Evolutionary conservation across 306 rosid species (phyloP).

Genomic region (Betula pendula): DNA sequence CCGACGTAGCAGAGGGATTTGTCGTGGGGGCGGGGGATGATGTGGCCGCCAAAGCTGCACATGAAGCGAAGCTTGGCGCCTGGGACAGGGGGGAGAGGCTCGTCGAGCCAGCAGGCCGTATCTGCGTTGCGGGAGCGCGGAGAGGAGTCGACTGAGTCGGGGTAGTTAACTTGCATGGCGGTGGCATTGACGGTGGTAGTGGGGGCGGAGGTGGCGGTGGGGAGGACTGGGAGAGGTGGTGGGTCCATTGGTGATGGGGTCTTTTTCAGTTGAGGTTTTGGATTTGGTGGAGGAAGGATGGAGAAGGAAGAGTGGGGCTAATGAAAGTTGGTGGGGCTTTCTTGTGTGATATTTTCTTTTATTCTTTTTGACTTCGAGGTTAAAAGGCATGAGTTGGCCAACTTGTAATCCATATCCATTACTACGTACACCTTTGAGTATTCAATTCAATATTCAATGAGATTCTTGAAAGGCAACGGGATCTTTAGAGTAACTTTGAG

Average conservation of each 20-base stretch:
- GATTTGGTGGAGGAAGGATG: conserved; percentile 20
- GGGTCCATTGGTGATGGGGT: conserved; percentile 27
- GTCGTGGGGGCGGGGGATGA: conserved; percentile 94
- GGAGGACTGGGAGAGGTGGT: conserved; percentile 18
- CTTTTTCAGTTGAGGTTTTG: neutral
- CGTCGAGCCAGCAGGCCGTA: conserved; percentile 45
- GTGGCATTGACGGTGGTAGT: conserved; percentile 12
- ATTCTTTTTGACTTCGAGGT: conserved; percentile 23
- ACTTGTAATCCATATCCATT: too few relatives aligned
- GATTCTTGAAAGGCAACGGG: too few relatives aligned
- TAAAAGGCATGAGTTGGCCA: neutral
- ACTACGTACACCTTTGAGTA: too few relatives aligned
- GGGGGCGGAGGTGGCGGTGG: conserved; percentile 19
- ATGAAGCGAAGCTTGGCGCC: conserved; percentile 82
- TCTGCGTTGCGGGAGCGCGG: conserved; percentile 63
- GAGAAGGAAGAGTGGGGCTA: neutral
- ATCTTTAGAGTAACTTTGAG: too few relatives aligned
- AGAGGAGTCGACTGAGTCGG: conserved; percentile 60
- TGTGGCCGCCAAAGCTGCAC: conserved; percentile 98
- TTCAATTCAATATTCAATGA: too few relatives aligned
- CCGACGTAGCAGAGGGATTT: conserved; percentile 88
- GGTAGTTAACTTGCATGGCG: conserved; percentile 35
- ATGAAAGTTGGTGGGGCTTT: conserved; percentile 27
- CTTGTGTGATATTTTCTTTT: neutral
- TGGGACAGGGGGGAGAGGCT: conserved; percentile 55